Percentiles rank a stretch among this genome's conserved stretches.
phyloP scores from a whole-genome alignment of 208 protist species.

The Trichomonas gallinae region DNA sequence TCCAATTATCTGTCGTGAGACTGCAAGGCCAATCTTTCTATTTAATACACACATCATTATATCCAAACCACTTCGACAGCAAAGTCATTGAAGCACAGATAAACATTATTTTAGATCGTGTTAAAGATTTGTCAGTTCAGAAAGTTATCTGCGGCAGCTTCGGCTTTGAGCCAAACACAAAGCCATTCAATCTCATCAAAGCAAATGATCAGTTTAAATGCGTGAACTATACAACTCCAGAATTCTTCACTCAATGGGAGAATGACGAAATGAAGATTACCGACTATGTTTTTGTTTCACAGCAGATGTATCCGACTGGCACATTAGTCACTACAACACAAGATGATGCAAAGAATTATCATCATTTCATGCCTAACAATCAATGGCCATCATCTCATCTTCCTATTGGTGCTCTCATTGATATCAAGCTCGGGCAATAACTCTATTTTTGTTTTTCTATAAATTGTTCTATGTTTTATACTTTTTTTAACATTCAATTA shows the following conservation, averaged over 20 bases:
- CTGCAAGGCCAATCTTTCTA: neutral
- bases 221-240: neutral
- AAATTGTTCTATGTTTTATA: too few relatives aligned
- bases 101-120: neutral
- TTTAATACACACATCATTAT: neutral
- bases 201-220: neutral
- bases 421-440: neutral
- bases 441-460: too few relatives aligned
- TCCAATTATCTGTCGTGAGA: neutral
- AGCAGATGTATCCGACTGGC: neutral
- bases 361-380: neutral
- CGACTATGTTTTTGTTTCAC: neutral
- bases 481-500: too few relatives aligned
- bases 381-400: slow-evolving; percentile 12
- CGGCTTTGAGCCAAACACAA: neutral
- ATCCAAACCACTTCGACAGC: neutral
- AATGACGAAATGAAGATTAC: neutral
- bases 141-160: neutral
- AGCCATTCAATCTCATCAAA: neutral
- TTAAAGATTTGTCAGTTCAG: neutral
- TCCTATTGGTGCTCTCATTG: neutral
- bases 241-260: neutral
- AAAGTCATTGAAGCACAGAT: neutral
- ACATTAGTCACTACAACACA: neutral
- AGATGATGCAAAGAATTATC: neutral